A percentile compares a stretch with the other conserved stretches of the same genome.
Conservation (phyloP, 2,329 filamentous ascomycete species). For the Ophiostoma quercus region DNA sequence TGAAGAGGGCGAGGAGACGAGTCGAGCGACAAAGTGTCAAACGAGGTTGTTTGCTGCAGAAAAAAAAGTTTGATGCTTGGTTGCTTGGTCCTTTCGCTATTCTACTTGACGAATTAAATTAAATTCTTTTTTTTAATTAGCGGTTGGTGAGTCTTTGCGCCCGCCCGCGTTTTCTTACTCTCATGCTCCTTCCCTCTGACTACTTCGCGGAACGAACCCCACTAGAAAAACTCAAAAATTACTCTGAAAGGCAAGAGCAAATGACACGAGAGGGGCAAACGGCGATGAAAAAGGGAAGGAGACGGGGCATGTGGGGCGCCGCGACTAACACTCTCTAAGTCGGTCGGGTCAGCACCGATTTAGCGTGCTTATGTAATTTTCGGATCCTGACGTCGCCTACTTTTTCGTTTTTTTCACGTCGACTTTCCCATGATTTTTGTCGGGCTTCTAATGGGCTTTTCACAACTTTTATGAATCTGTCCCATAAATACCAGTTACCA, state of each 20-base stretch:
- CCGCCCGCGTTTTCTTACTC: neutral
- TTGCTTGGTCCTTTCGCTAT: neutral
- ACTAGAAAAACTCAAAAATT: constrained; percentile 10
- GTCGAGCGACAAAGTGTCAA: neutral
- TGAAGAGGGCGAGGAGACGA: neutral
- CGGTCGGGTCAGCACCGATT: neutral
- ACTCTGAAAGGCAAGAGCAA: constrained; percentile 10
- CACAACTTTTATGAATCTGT: neutral
- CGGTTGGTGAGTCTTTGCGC: constrained; percentile 10
- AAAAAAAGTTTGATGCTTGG: neutral
- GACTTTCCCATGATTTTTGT: neutral
- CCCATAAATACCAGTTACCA: neutral
- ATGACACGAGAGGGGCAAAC: neutral
- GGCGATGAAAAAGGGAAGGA: neutral
- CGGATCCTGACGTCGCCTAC: neutral
- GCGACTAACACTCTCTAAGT: neutral
- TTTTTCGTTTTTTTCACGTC: neutral
- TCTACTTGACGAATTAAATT: neutral
- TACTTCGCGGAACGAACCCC: constrained; percentile 2
- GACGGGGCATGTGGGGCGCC: neutral
- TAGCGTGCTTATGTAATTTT: constrained; percentile 7
- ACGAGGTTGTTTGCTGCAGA: neutral
- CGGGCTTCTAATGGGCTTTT: too few relatives aligned
- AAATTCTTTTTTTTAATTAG: neutral
- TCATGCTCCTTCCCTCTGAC: neutral